Evolutionary conservation across 768 basidiomycete species (phyloP), one percentile per base, ranked within the genome.

Genomic region (Russula griseocarnosa): DNA sequence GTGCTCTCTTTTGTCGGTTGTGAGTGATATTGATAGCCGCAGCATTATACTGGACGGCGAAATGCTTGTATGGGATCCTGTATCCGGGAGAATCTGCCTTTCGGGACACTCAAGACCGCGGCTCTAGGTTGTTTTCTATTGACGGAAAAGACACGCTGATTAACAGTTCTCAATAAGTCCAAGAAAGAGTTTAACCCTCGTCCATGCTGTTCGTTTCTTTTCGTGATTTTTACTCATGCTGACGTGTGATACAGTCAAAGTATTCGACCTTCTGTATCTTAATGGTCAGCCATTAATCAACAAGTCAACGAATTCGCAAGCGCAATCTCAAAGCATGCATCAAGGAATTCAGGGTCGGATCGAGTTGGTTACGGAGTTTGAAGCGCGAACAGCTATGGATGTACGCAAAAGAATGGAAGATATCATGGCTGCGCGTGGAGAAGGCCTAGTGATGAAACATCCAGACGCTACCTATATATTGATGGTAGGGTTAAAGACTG

Each of bases 1-100:
- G 92, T 70, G 9, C 9, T 38, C 51, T 44, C 14, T 28, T 14
- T 36, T 9, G 16, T 22, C 22, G 3, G 30, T 42, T 55, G 49
- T 26, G 47, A n/a, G 1, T 11, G 20, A 36, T 14, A 26, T 50
- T 22, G 28, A 62, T 7, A 34, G 3, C 22, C 26, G 3, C 62
- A 98, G 96, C 55, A 88, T 96, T 69, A 92, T 98, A 53, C 74
- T 99, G 16, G 97, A 99, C 69, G 97, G 97, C 0, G 97, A 99
- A 74, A 98, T 99, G 96, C 78, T 99, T 36, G 96, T 98, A 3
- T 98, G 91, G 90, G 97, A 98, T 74, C 96, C 96, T 0, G 79
- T 89, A 3, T 86, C 92, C 0, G 87, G 89, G 69, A 85, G 91
- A 24, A 92, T 70, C 77, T 97, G 22, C 92, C 96, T 0, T 98